phyloP scores from a whole-genome alignment of 2,329 filamentous ascomycete genomes.

The Pestalotiopsis sp. region DNA sequence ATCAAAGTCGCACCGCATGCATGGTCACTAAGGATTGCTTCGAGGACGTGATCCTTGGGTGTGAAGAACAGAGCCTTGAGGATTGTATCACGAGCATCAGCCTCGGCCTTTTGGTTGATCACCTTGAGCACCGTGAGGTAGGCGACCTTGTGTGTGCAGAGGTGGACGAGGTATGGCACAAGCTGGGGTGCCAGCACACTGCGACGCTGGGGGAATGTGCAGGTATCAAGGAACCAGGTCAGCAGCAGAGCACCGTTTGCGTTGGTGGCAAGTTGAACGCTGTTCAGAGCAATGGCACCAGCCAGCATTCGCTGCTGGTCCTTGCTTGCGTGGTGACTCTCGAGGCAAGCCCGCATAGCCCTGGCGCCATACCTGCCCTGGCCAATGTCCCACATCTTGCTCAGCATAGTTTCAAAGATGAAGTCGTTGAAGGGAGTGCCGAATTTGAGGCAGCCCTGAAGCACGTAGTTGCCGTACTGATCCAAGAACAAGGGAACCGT shows the following conservation, averaged over 20 bases:
- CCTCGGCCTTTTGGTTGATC: conserved; percentile 95
- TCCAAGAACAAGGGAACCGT: conserved; percentile 92
- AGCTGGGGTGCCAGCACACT: conserved; percentile 90
- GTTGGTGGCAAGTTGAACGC: conserved; percentile 93
- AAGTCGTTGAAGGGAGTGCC: conserved; percentile 88
- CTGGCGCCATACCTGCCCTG: conserved; percentile 94
- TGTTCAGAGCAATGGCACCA: conserved; percentile 92
- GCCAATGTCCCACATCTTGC: conserved; percentile 87
- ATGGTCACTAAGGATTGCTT: conserved; percentile 89
- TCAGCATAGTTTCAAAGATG: conserved; percentile 97
- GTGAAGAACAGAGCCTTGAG: conserved; percentile 92
- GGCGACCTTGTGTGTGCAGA: conserved; percentile 98
- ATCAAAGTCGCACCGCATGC: conserved; percentile 93
- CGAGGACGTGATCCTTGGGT: conserved; percentile 80
- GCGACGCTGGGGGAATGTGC: conserved; percentile 89
- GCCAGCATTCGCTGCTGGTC: conserved; percentile 95
- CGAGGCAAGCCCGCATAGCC: conserved; percentile 94
- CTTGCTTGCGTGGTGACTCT: conserved; percentile 93
- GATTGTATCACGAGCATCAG: conserved; percentile 87
- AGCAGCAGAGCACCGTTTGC: conserved; percentile 91
- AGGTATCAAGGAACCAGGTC: conserved; percentile 98
- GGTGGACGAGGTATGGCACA: conserved; percentile 88
- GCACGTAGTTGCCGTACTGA: conserved; percentile 97
- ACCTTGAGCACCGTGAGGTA: conserved; percentile 97
- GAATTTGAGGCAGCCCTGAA: conserved; percentile 95